Evolutionary conservation across 2,329 filamentous ascomycete genomes (phyloP), one percentile per base, ranked within the genome.

Genomic region (Didymella exigua): DNA sequence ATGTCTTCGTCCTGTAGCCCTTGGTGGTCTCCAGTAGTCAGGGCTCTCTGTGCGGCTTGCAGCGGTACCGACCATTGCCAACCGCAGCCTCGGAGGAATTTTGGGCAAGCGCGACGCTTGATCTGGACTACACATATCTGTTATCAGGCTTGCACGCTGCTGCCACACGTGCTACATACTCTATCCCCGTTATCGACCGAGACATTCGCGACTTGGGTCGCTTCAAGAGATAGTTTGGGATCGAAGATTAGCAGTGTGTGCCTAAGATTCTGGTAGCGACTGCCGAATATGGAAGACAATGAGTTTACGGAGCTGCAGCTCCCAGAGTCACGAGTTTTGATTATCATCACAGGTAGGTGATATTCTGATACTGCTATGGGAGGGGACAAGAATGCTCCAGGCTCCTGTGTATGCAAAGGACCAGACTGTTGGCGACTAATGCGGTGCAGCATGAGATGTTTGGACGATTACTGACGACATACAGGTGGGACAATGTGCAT

Each of bases 401-500:
- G 16, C 24, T 26, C 24, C 24, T 26, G 9, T 26, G 24, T 9
- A 9, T 26, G 24, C 24, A 26, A 5, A 5, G 21, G 18, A 8
- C 18, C 9, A 13, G 18, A 16, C 13, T 36, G 33, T 36, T 21
- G 33, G 33, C 36, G 36, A 19, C 11, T 24, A 19, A 23, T 6
- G 3, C 36, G 36, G 21, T 45, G 31, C 37, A n/a, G 44, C 33
- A 34, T 10, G 14, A 10, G 19, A 13, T n/a, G 19, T 5, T 4
- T 18, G 16, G 24, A 16, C 33, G 18, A 34, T 5, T 40, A 14
- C 26, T 36, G 16, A 31, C 30, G 14, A 16, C 16, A 42, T 24
- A 44, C 56, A 79, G 81, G 84, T 56, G 89, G 89, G 38, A 92
- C 89, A 6, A 96, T 96, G 68, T 96, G 91, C 77, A 96, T 97